phyloP scores from a whole-genome alignment of 2,329 filamentous ascomycete genomes.

The Fonsecaea nubica region DNA sequence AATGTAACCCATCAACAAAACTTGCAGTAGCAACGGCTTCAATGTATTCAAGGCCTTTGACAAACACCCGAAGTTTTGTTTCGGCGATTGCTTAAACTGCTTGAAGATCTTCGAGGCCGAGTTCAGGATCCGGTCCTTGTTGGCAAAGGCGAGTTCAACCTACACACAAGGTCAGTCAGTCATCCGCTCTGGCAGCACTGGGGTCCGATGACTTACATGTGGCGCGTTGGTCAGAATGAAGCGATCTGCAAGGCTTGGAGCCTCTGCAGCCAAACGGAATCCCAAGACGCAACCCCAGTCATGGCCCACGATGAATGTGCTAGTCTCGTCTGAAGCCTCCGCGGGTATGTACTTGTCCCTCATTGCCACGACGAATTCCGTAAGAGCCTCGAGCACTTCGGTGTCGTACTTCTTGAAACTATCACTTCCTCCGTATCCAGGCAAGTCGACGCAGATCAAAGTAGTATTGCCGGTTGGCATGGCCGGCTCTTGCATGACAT shows the following conservation, averaged over 20 bases:
- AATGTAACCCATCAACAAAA: constrained; percentile 60
- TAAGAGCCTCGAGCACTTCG: constrained; percentile 60
- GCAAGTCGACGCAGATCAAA: constrained; percentile 63
- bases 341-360: constrained; percentile 51
- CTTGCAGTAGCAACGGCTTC: constrained; percentile 57
- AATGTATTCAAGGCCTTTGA: constrained; percentile 53
- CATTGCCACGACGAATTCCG: constrained; percentile 60
- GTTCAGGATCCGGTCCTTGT: constrained; percentile 49
- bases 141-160: constrained; percentile 52
- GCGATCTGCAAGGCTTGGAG: constrained; percentile 61
- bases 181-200: not conserved
- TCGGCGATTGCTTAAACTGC: constrained; percentile 54
- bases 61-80: constrained; percentile 53
- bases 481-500: constrained; percentile 52
- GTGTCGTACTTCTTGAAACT: constrained; percentile 58
- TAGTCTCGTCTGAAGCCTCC: constrained; percentile 48
- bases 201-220: constrained; percentile 51
- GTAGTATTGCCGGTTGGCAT: constrained; percentile 51
- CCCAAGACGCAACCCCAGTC: constrained; percentile 63
- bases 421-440: constrained; percentile 66
- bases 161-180: constrained; percentile 38
- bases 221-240: constrained; percentile 62
- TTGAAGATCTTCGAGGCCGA: constrained; percentile 59
- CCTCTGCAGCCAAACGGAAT: constrained; percentile 65
- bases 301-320: constrained; percentile 56